A percentile compares a stretch with the other conserved stretches of the same genome.
Conservation (phyloP, 2,329 filamentous ascomycete species). For the Aspergillus spinulosporus region DNA sequence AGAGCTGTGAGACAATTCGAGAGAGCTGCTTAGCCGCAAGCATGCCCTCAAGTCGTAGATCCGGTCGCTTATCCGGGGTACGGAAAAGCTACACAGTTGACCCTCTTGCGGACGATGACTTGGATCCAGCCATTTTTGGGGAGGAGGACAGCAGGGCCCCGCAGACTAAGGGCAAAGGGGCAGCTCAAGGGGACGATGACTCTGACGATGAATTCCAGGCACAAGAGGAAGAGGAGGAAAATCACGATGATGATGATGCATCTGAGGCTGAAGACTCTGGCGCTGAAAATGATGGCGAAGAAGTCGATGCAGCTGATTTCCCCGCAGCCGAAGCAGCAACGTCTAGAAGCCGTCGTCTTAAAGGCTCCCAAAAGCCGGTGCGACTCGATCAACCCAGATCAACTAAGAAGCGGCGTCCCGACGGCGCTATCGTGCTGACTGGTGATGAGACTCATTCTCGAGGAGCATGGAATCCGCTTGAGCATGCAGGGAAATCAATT, state of each 20-base stretch:
- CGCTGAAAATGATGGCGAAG: conserved; percentile 15
- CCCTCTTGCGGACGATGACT: conserved; percentile 33
- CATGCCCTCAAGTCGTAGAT: conserved; percentile 36
- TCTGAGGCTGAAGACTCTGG: conserved; percentile 20
- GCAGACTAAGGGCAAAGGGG: conserved; percentile 20
- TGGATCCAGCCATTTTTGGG: conserved; percentile 1
- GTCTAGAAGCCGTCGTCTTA: background rate
- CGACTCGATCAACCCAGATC: conserved; percentile 6
- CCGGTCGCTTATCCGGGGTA: conserved; percentile 33
- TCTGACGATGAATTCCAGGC: conserved; percentile 41
- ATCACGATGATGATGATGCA: conserved; percentile 17
- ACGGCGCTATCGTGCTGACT: conserved; percentile 22
- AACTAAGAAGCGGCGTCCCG: conserved; percentile 20
- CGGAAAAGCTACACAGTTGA: conserved; percentile 38
- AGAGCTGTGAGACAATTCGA: background rate
- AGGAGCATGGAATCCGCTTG: conserved; percentile 37
- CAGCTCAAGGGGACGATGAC: conserved; percentile 23
- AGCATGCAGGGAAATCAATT: conserved; percentile 45
- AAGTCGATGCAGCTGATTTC: background rate
- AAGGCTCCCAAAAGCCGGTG: conserved; percentile 12
- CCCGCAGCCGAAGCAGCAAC: background rate
- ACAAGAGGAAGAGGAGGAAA: conserved; percentile 23
- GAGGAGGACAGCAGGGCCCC: conserved; percentile 4
- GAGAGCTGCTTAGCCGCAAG: conserved; percentile 2
- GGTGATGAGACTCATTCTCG: conserved; percentile 37